phyloP scores from a whole-genome alignment of 192 early-diverging fungal genomes.

The Rhizophagus clarus region DNA sequence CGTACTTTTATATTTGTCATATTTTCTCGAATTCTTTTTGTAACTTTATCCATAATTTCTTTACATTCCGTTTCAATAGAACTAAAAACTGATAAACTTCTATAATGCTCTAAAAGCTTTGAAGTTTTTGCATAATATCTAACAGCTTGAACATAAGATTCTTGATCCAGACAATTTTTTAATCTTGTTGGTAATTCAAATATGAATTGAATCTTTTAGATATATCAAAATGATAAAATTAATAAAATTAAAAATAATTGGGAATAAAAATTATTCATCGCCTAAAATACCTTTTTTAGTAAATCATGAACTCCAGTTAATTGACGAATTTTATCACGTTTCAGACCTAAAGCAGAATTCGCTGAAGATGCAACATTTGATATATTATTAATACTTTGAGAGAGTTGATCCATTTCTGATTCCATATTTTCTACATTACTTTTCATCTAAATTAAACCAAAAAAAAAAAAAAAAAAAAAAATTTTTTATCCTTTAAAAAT shows the following conservation, averaged over 20 bases:
- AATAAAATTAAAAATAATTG: background rate
- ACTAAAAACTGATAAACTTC: constrained; percentile 73
- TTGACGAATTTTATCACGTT: constrained; percentile 74
- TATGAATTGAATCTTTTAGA: constrained; percentile 75
- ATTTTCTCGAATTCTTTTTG: constrained; percentile 56
- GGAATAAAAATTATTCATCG: background rate
- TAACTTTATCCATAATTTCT: constrained; percentile 75
- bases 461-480: too few relatives aligned
- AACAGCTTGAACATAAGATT: constrained; percentile 75
- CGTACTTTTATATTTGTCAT: constrained; percentile 46
- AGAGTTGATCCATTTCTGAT: constrained; percentile 75
- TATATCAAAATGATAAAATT: background rate
- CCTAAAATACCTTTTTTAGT: constrained; percentile 60
- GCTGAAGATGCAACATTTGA: constrained; percentile 52
- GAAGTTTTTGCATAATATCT: constrained; percentile 70
- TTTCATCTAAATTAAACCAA: constrained; percentile 72
- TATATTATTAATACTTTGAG: constrained; percentile 68
- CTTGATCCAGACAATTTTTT: constrained; percentile 55
- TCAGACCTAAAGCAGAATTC: constrained; percentile 60
- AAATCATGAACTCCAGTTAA: constrained; percentile 72
- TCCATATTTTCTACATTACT: constrained; percentile 87
- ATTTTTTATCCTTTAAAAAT: background rate
- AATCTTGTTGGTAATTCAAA: constrained; percentile 84
- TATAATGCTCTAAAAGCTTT: constrained; percentile 77
- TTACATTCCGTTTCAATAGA: constrained; percentile 81